A percentile compares a stretch with the other conserved stretches of the same genome.
Evolutionary conservation across 257 asterid genomes (phyloP).

Genomic region (Penstemon barbatus): DNA sequence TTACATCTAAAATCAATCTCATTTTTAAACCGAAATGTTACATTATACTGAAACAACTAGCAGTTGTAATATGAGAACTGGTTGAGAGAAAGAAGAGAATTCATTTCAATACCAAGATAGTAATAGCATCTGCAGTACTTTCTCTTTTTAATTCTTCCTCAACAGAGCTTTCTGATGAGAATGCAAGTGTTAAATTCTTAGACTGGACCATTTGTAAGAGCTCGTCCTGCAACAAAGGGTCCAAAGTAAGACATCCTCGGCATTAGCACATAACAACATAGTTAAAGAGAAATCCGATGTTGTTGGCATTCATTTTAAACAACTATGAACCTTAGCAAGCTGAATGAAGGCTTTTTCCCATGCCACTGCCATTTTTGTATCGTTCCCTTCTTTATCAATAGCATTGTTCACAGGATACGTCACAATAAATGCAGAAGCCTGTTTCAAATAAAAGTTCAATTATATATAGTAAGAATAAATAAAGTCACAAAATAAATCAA

Average conservation of each 20-base stretch:
- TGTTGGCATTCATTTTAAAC: neutral
- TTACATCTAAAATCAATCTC: neutral
- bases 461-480: conserved; percentile 23
- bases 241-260: conserved; percentile 29
- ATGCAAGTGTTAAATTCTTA: conserved; percentile 73
- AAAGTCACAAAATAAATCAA: conserved; percentile 8
- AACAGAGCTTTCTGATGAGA: conserved; percentile 92
- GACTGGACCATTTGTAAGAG: conserved; percentile 79
- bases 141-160: conserved; percentile 99
- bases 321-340: conserved; percentile 72
- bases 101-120: conserved; percentile 67
- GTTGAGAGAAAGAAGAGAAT: conserved; percentile 8
- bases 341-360: conserved; percentile 98
- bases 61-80: neutral
- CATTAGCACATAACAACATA: neutral
- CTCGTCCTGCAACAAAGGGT: conserved; percentile 66
- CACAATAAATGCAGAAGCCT: conserved; percentile 95
- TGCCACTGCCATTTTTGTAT: conserved; percentile 75
- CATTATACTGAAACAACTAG: neutral
- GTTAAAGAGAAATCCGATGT: neutral
- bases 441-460: conserved; percentile 33
- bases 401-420: conserved; percentile 97
- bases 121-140: conserved; percentile 95
- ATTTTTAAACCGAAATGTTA: conserved; percentile 1
- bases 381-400: conserved; percentile 72